These are phyloP conservation scores for Musa schizocarpa DNA, from an alignment of 176 grass and related monocot genomes.

Conservation along the genomic window DNA sequence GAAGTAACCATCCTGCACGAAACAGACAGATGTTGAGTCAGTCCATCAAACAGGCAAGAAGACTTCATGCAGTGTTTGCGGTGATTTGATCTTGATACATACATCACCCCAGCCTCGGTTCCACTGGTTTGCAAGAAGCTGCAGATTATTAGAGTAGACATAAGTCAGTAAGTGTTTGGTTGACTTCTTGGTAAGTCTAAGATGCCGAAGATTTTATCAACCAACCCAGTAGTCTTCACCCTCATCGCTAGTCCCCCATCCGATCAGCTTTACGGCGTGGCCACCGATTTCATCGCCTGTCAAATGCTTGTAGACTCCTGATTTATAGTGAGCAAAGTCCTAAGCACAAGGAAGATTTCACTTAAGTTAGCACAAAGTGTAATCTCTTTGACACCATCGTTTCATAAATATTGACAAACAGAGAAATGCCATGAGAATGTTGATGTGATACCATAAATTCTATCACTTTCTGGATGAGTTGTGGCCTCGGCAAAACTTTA, in stretches of 20 bases:
- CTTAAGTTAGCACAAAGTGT: neutral
- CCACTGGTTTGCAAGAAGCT: constrained; percentile 97
- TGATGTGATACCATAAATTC: neutral
- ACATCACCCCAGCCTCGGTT: constrained; percentile 95
- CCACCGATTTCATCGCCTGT: constrained; percentile 67
- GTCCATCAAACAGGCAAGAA: neutral
- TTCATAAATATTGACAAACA: neutral
- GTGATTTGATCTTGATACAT: constrained; percentile 25
- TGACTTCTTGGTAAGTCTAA: neutral
- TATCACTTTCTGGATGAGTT: neutral
- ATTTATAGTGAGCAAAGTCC: constrained; percentile 98
- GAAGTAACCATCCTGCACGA: constrained; percentile 76
- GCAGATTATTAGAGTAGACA: constrained; percentile 24
- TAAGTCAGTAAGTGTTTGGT: constrained; percentile 4
- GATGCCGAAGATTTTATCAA: constrained; percentile 14
- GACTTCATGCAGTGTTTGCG: too few relatives aligned
- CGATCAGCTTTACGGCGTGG: constrained; percentile 88
- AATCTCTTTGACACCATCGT: too few relatives aligned
- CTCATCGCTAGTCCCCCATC: constrained; percentile 80
- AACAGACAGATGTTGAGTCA: constrained; percentile 1
- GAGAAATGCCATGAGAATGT: neutral
- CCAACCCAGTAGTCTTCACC: constrained; percentile 91
- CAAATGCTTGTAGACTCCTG: constrained; percentile 88
- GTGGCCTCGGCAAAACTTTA: neutral
- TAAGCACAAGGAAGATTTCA: constrained; percentile 25